Percentiles rank a stretch among this genome's conserved stretches.
These are phyloP conservation scores for Taphrina confusa DNA, from an alignment of 1,139 yeast species.

Conservation along the genomic window DNA sequence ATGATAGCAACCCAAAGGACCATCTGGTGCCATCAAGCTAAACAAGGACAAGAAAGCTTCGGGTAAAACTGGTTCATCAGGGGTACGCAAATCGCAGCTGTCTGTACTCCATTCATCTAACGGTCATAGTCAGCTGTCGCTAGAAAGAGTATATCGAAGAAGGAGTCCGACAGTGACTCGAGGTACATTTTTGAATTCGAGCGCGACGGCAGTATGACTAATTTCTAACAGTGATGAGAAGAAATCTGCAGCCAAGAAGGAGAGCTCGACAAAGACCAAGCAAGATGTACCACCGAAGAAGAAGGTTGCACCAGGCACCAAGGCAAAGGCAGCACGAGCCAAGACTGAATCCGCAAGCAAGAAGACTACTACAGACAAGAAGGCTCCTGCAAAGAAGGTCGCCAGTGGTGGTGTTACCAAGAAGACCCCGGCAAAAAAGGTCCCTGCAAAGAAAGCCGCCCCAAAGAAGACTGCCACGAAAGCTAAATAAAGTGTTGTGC, in stretches of 20 bases:
- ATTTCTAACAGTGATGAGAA: constrained; percentile 41
- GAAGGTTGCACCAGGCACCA: constrained; percentile 33
- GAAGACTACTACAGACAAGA: constrained; percentile 3
- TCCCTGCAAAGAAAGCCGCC: constrained; percentile 23
- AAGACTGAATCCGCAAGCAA: constrained; percentile 9
- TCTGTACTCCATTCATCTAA: constrained; percentile 31
- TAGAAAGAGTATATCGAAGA: constrained; percentile 42
- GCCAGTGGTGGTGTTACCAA: constrained; percentile 30
- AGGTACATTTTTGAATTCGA: too few species aligned
- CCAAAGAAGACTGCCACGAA: constrained; percentile 29
- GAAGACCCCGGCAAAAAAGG: constrained; percentile 21
- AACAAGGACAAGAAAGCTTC: constrained; percentile 52
- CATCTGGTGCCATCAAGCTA: constrained; percentile 71
- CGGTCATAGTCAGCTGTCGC: constrained; percentile 42
- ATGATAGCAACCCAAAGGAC: constrained; percentile 31
- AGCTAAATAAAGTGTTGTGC: background rate
- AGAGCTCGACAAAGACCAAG: constrained; percentile 27
- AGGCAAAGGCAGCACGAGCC: constrained; percentile 29
- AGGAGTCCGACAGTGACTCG: too few species aligned
- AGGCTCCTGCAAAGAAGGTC: constrained; percentile 32
- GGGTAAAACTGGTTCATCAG: too few species aligned
- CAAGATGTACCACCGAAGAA: constrained; percentile 33
- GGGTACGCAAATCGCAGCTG: constrained; percentile 39
- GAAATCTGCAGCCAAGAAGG: constrained; percentile 43
- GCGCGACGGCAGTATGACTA: background rate